Percentiles rank a stretch among this genome's conserved stretches.
Evolutionary conservation across 148 eudicot species (phyloP).

Genomic region (Vaccinium macrocarpon): DNA sequence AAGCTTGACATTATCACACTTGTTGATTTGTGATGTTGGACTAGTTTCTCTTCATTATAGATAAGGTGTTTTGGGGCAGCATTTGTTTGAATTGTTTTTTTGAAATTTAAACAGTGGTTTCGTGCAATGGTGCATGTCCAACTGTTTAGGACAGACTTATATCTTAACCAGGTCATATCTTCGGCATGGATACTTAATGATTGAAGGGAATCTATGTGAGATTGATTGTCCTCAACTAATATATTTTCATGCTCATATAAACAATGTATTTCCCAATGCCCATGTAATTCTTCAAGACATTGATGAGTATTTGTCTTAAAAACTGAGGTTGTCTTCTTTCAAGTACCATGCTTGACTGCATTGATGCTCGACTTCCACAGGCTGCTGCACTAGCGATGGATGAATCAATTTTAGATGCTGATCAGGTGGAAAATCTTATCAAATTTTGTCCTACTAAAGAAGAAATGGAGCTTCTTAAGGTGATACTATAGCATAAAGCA

Average conservation of each 20-base stretch:
- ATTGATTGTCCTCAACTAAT: background rate
- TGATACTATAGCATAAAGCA: slow-evolving; percentile 23
- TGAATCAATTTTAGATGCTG: slow-evolving; percentile 93
- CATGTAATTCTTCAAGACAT: background rate
- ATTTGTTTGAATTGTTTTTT: background rate
- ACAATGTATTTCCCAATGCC: background rate
- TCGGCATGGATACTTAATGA: background rate
- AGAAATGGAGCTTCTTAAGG: slow-evolving; percentile 98
- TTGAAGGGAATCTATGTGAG: background rate
- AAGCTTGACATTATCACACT: slow-evolving; percentile 28
- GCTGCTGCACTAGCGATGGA: slow-evolving; percentile 95
- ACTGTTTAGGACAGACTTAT: background rate
- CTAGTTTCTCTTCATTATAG: background rate
- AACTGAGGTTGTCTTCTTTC: background rate
- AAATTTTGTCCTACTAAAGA: slow-evolving; percentile 98
- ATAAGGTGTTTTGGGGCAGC: background rate
- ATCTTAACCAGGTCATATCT: background rate
- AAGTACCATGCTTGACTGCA: background rate
- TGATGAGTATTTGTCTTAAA: background rate
- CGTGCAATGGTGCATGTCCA: background rate
- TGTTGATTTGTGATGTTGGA: background rate
- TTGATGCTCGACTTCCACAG: slow-evolving; percentile 34
- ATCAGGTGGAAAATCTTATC: slow-evolving; percentile 95
- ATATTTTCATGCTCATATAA: background rate
- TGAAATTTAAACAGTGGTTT: background rate